Percentiles rank a stretch among this genome's conserved stretches.
Conservation (phyloP, 257 asterid genomes). For the Jasminum sambac region DNA sequence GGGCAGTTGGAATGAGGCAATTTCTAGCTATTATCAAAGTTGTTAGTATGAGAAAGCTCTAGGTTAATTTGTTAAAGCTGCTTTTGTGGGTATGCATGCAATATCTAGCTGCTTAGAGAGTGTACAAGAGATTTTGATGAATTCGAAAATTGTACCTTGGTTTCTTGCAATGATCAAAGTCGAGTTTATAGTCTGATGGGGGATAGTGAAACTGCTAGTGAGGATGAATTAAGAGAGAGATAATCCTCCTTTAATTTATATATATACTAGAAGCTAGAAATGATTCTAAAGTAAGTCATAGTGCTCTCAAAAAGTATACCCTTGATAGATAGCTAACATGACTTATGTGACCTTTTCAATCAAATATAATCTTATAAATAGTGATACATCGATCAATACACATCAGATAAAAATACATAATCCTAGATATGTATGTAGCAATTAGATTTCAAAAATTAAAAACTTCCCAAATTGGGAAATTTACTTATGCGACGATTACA, state of each 20-base stretch:
- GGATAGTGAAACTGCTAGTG: conserved; percentile 45
- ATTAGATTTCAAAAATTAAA: conserved; percentile 28
- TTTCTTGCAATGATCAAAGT: conserved; percentile 76
- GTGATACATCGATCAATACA: no score
- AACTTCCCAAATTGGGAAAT: conserved; percentile 6
- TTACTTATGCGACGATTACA: conserved; percentile 15
- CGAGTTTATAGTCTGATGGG: conserved; percentile 71
- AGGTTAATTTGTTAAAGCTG: conserved; percentile 54
- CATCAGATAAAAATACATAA: no score
- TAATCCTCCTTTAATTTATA: no score
- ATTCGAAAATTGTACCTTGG: conserved; percentile 56
- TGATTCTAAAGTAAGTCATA: no score
- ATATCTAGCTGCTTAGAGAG: conserved; percentile 60
- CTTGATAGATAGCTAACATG: no score
- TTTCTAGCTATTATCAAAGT: conserved; percentile 69
- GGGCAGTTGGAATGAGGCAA: conserved; percentile 71
- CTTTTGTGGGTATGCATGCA: conserved; percentile 85
- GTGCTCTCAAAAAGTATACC: no score
- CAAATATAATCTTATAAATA: no score
- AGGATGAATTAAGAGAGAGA: conserved; percentile 51
- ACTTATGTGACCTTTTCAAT: no score
- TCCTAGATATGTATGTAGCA: conserved; percentile 49
- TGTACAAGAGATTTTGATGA: conserved; percentile 62
- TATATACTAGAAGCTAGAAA: no score
- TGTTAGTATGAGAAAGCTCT: conserved; percentile 68